phyloP scores from a whole-genome alignment of 495 filamentous ascomycete genomes.

The Tetracladium setigerum region DNA sequence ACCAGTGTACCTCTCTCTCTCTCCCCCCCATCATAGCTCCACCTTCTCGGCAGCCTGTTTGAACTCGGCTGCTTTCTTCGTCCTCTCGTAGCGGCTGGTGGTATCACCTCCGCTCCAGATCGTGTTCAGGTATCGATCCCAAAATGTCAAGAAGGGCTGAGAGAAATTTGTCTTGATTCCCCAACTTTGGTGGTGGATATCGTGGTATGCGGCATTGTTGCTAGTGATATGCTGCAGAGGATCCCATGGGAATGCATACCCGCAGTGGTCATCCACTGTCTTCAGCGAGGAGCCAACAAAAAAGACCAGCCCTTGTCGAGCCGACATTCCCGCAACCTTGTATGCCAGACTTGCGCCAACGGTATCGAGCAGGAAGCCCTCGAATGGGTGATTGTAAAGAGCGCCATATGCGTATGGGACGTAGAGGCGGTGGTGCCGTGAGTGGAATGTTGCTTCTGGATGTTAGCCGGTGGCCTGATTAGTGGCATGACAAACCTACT shows the following conservation, averaged over 20 bases:
- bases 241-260: conserved; percentile 91
- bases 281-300: conserved; percentile 83
- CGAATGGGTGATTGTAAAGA: conserved; percentile 90
- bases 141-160: conserved; percentile 83
- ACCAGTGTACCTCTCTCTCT: not conserved
- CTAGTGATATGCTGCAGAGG: conserved; percentile 83
- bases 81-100: conserved; percentile 9
- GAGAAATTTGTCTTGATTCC: conserved; percentile 81
- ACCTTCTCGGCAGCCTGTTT: conserved; percentile 21
- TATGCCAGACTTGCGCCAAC: conserved; percentile 76
- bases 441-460: conserved; percentile 70
- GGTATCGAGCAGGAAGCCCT: conserved; percentile 90
- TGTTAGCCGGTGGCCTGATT: conserved; percentile 14
- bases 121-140: conserved; percentile 67
- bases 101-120: conserved; percentile 56
- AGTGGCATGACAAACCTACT: conserved; percentile 38
- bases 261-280: conserved; percentile 96
- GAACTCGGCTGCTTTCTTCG: conserved; percentile 25
- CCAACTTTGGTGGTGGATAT: conserved; percentile 98
- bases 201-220: conserved; percentile 93
- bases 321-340: conserved; percentile 66
- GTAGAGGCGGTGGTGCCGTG: conserved; percentile 90
- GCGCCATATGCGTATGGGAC: conserved; percentile 97
- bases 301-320: conserved; percentile 76
- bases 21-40: not conserved